phyloP scores from a whole-genome alignment of 768 basidiomycete genomes.

The Panaeolus papilionaceus region DNA sequence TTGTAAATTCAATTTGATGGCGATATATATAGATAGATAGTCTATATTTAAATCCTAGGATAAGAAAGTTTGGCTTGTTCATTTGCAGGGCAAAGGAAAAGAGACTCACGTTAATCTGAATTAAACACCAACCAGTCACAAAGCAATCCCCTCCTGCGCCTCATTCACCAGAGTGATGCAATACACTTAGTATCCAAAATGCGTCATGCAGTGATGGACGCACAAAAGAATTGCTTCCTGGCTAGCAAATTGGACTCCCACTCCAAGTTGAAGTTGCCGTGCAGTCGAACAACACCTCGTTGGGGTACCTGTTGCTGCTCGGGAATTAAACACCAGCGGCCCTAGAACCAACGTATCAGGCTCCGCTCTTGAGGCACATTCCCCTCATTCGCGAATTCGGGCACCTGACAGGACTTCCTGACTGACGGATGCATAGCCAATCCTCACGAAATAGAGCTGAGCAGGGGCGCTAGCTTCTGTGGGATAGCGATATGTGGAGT shows the following conservation, averaged over 20 bases:
- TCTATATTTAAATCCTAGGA: slow-evolving; percentile 5
- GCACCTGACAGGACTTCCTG: slow-evolving; percentile 4
- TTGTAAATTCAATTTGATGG: not conserved
- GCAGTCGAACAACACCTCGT: not conserved
- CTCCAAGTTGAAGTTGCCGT: not conserved
- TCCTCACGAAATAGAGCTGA: not conserved
- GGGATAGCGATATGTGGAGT: not conserved
- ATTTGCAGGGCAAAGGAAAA: not conserved
- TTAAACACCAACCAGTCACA: not conserved
- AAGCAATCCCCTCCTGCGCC: not conserved
- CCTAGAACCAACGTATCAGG: not conserved
- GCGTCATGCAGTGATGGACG: not conserved
- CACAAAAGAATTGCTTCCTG: not conserved
- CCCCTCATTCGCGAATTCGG: not conserved
- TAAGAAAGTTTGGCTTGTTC: not conserved
- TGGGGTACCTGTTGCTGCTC: not conserved
- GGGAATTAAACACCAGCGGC: slow-evolving; percentile 7
- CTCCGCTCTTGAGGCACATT: not conserved
- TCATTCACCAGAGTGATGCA: not conserved
- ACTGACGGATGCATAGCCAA: not conserved
- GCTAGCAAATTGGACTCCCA: not conserved
- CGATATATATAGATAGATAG: not conserved
- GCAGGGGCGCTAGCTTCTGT: not conserved
- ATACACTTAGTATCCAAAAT: not conserved
- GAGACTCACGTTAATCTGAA: not conserved